Base-by-base conservation (phyloP, 2,329 filamentous ascomycete species). In the Graphilbum fragrans region DNA sequence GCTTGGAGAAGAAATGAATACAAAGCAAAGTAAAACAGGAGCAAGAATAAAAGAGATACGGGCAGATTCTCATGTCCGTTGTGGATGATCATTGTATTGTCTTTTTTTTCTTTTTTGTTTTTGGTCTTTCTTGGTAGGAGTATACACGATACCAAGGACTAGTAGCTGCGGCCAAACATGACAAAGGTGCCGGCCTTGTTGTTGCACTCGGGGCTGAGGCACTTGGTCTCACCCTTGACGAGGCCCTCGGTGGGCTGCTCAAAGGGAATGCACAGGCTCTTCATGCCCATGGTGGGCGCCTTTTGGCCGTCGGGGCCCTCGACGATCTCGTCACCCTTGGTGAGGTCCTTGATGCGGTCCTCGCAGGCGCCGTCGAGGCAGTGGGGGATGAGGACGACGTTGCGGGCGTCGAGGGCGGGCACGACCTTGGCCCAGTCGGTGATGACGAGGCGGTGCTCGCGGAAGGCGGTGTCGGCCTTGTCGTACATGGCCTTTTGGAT, bases 291-390 rank as follows among this genome's bases (percentile, higher is more conserved):
- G 39, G 66, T 68, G 21, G 72, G 71, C 17, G 65, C 61, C 55
- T 67, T 69, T 50, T 72, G 68, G 50, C 66, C 64, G 48, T 74
- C 71, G 38, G 72, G 67, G 27, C 76, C 55, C 54, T 58, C 52
- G 50, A 53, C 45, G n/a, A 44, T 19, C 44, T 79, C 80, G 52
- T 80, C 83, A 49, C 82, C 81, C 35, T 83, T 86, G 48, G 86
- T 94, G 58, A 88, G 71, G 43, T 93, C 86, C 75, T 96, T 96
- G 67, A 96, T 86, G 60, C 86, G 77, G 54, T 95, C 90, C 64
- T 95, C 90, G 57, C 90, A 96, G 58, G 84, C 78, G 50, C 66
- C 64, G 29, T 76, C 82, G 47, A 88, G 69, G 59, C 93, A 98
- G 69, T 86, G 84, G 41, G 90, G 90, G 50, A 96, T 93, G 45